phyloP scores from a whole-genome alignment of 2,329 filamentous ascomycete genomes.

The Tolypocladium cylindrosporum region DNA sequence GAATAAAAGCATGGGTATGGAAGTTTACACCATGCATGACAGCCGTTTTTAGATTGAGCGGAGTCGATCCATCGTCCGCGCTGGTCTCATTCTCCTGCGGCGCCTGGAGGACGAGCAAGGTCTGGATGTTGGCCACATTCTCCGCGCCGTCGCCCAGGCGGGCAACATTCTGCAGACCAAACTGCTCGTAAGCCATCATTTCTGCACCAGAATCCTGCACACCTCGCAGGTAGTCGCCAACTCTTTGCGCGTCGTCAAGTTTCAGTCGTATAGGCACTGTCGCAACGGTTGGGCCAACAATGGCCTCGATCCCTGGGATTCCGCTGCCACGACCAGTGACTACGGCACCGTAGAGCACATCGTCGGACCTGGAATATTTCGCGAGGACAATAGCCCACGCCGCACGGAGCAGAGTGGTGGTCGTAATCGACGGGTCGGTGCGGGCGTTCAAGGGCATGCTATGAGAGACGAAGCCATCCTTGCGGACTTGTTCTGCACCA shows the following conservation, averaged over 20 bases:
- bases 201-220: background rate
- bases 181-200: background rate
- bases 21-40: background rate
- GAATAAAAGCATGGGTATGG: background rate
- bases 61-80: background rate
- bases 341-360: background rate
- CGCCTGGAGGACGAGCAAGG: background rate
- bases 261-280: background rate
- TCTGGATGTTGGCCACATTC: background rate
- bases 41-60: background rate
- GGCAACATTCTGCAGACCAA: background rate
- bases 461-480: background rate
- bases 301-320: background rate
- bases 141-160: background rate
- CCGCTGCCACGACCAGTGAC: background rate
- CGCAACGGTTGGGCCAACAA: background rate
- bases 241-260: background rate
- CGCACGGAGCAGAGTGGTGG: constrained; percentile 27
- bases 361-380: constrained; percentile 3
- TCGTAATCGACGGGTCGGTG: constrained; percentile 1
- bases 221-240: background rate
- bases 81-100: background rate
- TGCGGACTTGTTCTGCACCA: background rate
- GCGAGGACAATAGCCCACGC: constrained; percentile 10
- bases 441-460: background rate